These are phyloP conservation scores for Phytopythium chamaehyphon DNA, from an alignment of 352 stramenopile genomes.

Conservation along the genomic window DNA sequence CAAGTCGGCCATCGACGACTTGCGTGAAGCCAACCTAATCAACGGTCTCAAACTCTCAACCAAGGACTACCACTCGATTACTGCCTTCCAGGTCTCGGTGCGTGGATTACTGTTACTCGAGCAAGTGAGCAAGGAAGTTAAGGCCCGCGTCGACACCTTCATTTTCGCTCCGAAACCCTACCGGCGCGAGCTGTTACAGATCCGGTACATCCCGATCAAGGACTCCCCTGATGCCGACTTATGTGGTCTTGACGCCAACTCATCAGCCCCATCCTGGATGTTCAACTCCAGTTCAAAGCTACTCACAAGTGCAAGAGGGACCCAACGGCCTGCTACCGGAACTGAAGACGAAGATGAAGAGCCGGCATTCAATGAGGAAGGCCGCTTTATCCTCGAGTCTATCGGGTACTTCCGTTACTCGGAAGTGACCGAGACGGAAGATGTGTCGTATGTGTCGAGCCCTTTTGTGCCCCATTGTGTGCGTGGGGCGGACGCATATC, in stretches of 20 bases:
- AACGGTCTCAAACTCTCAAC: slow-evolving; percentile 64
- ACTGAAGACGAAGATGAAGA: slow-evolving; percentile 16
- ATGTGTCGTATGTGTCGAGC: slow-evolving; percentile 94
- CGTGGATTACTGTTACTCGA: slow-evolving; percentile 38
- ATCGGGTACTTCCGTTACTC: slow-evolving; percentile 90
- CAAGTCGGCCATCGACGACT: slow-evolving; percentile 60
- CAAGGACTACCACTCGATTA: slow-evolving; percentile 60
- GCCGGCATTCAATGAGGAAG: slow-evolving; percentile 10
- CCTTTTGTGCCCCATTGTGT: slow-evolving; percentile 95
- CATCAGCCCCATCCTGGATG: slow-evolving; percentile 22
- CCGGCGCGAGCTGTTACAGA: slow-evolving; percentile 46
- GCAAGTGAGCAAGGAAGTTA: slow-evolving; percentile 42
- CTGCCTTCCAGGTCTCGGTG: slow-evolving; percentile 53
- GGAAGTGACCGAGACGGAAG: slow-evolving; percentile 93
- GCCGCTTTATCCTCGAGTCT: slow-evolving; percentile 61
- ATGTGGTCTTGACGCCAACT: slow-evolving; percentile 6
- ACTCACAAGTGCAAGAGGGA: slow-evolving; percentile 8
- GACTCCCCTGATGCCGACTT: slow-evolving; percentile 24
- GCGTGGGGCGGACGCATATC: slow-evolving; percentile 76
- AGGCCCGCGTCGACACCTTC: slow-evolving; percentile 44
- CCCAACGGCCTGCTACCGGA: not conserved
- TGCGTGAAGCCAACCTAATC: slow-evolving; percentile 54
- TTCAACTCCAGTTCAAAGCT: slow-evolving; percentile 36
- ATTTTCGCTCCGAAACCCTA: slow-evolving; percentile 59
- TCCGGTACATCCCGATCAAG: slow-evolving; percentile 57